These are phyloP conservation scores for Lentinus brumalis DNA, from an alignment of 768 basidiomycete species.

Conservation along the genomic window DNA sequence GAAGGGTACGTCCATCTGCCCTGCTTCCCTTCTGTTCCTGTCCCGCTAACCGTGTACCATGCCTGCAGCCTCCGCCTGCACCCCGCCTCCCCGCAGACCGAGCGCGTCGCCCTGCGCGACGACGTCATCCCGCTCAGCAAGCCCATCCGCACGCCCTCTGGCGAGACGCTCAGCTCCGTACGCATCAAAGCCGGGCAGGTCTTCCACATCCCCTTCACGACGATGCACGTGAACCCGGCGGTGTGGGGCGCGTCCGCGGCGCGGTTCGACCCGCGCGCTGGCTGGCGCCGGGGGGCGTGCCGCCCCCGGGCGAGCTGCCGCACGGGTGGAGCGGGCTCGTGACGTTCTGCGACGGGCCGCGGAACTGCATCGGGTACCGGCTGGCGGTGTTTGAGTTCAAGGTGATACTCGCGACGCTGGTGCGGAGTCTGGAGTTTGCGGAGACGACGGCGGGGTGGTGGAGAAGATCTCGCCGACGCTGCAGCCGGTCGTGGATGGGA, in stretches of 20 bases:
- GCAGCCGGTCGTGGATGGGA: constrained; percentile 38
- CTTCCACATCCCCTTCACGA: constrained; percentile 31
- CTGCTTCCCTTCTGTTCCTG: neutral
- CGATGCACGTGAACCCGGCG: constrained; percentile 34
- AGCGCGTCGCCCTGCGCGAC: constrained; percentile 42
- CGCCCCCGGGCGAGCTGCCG: constrained; percentile 32
- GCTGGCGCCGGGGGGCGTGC: constrained; percentile 32
- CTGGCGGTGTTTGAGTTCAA: constrained; percentile 44
- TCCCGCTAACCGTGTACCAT: neutral
- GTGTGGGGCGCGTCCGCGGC: constrained; percentile 41
- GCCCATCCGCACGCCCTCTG: constrained; percentile 34
- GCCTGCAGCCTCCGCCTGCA: constrained; percentile 40
- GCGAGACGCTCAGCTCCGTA: constrained; percentile 30
- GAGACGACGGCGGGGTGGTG: constrained; percentile 36
- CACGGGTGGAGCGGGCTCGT: constrained; percentile 40
- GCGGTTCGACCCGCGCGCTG: constrained; percentile 42
- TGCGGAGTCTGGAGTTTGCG: constrained; percentile 39
- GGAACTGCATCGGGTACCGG: constrained; percentile 45
- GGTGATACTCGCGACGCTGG: constrained; percentile 39
- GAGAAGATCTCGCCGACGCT: constrained; percentile 37
- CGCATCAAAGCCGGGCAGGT: constrained; percentile 41
- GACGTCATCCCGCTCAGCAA: constrained; percentile 44
- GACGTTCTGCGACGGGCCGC: constrained; percentile 45
- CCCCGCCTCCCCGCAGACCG: constrained; percentile 42
- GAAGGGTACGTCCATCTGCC: constrained; percentile 31